Conservation (phyloP, 83 land plant genomes). For the Diphasiastrum complanatum region DNA sequence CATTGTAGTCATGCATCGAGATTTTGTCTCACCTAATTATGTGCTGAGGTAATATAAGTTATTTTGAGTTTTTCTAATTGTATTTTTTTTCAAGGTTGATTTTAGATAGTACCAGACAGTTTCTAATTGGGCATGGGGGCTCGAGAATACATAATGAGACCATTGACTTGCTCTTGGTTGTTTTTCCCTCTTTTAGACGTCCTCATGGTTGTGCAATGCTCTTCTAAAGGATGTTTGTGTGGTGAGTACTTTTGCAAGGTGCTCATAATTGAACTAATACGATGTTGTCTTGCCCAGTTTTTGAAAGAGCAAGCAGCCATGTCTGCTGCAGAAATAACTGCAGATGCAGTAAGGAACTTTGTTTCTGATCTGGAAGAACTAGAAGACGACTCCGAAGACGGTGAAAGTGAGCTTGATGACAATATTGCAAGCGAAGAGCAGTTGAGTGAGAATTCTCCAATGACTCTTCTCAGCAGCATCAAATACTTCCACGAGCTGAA, state of each 20-base stretch:
- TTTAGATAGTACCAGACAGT: too few species aligned
- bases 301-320: conserved; percentile 80
- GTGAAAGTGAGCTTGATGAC: neutral
- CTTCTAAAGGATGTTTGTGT: neutral
- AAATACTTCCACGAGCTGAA: neutral
- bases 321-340: conserved; percentile 68
- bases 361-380: conserved; percentile 53
- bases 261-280: neutral
- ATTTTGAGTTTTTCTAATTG: too few species aligned
- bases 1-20: too few species aligned
- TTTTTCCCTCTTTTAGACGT: too few species aligned
- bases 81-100: too few species aligned
- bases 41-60: too few species aligned
- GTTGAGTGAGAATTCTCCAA: neutral
- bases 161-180: too few species aligned
- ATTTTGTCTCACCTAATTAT: too few species aligned
- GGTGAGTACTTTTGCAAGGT: too few species aligned
- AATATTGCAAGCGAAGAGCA: neutral
- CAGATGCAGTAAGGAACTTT: conserved; percentile 57
- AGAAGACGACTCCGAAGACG: conserved; percentile 18
- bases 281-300: conserved; percentile 43
- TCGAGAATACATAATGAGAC: too few species aligned
- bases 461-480: neutral
- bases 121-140: too few species aligned
- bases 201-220: too few species aligned